phyloP scores from a whole-genome alignment of 2,329 filamentous ascomycete genomes.

The Alternaria longipes region DNA sequence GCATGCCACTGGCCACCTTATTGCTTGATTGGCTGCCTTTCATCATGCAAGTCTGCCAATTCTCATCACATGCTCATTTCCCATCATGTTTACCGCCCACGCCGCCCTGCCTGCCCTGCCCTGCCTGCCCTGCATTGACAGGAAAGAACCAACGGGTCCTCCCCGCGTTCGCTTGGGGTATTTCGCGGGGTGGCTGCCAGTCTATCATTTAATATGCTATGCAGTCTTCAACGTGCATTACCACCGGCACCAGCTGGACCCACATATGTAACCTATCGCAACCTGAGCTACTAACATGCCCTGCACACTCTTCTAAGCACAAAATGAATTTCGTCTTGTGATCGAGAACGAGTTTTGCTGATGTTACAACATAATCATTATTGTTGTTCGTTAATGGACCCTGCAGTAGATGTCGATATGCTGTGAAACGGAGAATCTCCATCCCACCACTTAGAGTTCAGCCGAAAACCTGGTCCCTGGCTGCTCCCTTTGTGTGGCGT shows the following conservation, averaged over 20 bases:
- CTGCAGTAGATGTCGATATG: background rate
- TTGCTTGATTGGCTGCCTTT: background rate
- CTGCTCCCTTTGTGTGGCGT: conserved; percentile 2
- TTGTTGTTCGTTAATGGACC: background rate
- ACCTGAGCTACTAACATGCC: background rate
- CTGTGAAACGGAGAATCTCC: background rate
- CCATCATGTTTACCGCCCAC: conserved; percentile 1
- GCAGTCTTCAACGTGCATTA: conserved; percentile 7
- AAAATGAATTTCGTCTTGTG: background rate
- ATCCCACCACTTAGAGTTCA: conserved; percentile 11
- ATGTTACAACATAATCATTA: background rate
- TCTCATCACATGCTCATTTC: conserved; percentile 11
- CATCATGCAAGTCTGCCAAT: conserved; percentile 1
- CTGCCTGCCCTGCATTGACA: conserved; percentile 13
- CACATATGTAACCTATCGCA: conserved; percentile 1
- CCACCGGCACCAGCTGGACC: conserved; percentile 11
- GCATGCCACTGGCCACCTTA: background rate
- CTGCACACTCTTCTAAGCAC: background rate
- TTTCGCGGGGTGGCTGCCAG: conserved; percentile 2
- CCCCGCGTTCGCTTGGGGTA: conserved; percentile 8
- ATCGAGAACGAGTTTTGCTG: background rate
- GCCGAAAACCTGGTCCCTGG: conserved; percentile 3
- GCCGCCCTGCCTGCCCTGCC: conserved; percentile 4
- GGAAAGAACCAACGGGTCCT: conserved; percentile 9
- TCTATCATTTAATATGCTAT: background rate